Evolutionary conservation across 31 red algal genomes (phyloP).

Genomic region (Odonthalia washingtoniensis): DNA sequence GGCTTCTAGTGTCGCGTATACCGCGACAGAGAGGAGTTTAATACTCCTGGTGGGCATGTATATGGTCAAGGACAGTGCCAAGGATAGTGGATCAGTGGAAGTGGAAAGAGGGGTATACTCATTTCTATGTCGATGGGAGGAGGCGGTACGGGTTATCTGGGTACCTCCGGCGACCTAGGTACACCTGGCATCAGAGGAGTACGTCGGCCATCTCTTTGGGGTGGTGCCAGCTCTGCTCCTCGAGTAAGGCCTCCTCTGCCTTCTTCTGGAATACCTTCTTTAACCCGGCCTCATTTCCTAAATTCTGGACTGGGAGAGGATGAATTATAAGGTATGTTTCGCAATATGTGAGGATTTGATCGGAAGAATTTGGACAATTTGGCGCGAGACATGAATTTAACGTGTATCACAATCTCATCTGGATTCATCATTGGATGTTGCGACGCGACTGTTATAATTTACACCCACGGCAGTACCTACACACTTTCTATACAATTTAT

Average conservation of each 20-base stretch:
- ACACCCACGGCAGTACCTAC: too few relatives aligned
- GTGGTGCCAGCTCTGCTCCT: neutral
- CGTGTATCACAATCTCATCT: too few relatives aligned
- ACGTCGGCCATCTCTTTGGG: neutral
- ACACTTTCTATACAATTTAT: too few relatives aligned
- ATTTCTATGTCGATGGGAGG: neutral
- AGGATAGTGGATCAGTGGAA: neutral
- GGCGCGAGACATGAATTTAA: too few relatives aligned
- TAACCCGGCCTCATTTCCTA: constrained; percentile 8
- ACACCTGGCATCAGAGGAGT: neutral
- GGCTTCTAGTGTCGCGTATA: constrained; percentile 67
- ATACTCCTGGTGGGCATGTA: neutral
- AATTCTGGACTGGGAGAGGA: too few relatives aligned
- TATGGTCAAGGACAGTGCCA: neutral
- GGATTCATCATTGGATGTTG: too few relatives aligned
- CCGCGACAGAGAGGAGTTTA: too few relatives aligned
- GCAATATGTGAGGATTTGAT: too few relatives aligned
- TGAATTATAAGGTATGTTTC: too few relatives aligned
- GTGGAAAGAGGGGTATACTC: neutral
- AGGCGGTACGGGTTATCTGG: too few relatives aligned
- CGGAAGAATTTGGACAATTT: too few relatives aligned
- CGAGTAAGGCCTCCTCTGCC: constrained; percentile 36
- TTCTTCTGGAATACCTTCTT: neutral
- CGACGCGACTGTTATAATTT: too few relatives aligned
- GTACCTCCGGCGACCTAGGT: neutral